These are phyloP conservation scores for Fraxinus pennsylvanica DNA, from an alignment of 257 asterid species.

Conservation along the genomic window DNA sequence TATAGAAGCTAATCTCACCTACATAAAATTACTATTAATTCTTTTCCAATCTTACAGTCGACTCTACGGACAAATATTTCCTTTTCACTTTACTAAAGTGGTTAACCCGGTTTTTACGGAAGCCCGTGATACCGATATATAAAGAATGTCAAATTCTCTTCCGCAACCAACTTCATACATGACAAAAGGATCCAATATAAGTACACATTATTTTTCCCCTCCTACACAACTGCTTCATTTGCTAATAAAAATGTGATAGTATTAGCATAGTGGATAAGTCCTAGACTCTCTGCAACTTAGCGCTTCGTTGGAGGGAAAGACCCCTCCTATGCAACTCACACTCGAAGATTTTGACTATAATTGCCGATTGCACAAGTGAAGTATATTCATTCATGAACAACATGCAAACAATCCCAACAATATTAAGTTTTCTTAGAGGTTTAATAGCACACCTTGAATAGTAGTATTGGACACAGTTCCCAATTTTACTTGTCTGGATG, in stretches of 20 bases:
- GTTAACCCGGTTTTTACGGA: not conserved
- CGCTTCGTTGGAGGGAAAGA: not conserved
- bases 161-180: not conserved
- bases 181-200: not conserved
- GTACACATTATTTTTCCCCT: not conserved
- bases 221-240: not conserved
- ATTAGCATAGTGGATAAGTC: not conserved
- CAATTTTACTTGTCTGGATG: slow-evolving; percentile 32
- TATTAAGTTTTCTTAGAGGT: not conserved
- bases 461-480: not conserved
- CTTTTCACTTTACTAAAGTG: not conserved
- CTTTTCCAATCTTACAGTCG: not conserved
- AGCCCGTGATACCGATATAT: not conserved
- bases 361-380: no score
- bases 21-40: no score
- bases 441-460: not conserved
- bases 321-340: not conserved
- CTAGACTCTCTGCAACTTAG: not conserved
- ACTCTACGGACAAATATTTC: not conserved
- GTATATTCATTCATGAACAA: not conserved
- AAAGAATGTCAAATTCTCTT: not conserved
- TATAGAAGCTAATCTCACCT: not conserved
- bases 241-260: not conserved
- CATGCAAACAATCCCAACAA: not conserved
- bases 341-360: not conserved